phyloP scores from a whole-genome alignment of 2,329 filamentous ascomycete genomes.

The Lachnellula arida region DNA sequence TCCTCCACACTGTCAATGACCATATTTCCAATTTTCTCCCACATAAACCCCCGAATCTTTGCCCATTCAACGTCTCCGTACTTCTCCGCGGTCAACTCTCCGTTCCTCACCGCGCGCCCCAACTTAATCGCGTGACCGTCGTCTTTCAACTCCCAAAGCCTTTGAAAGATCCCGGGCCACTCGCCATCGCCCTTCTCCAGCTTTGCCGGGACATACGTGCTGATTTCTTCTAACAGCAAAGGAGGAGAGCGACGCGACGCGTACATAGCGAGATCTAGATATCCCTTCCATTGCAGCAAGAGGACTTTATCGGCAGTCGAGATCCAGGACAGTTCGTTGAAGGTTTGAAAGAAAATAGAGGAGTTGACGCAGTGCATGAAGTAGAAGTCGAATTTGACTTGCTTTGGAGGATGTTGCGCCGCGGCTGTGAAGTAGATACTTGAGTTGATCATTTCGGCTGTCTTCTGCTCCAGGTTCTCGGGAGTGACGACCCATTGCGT shows the following conservation, averaged over 20 bases:
- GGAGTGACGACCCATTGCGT: conserved; percentile 54
- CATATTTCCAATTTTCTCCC: conserved; percentile 57
- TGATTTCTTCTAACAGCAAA: conserved; percentile 55
- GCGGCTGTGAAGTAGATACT: conserved; percentile 45
- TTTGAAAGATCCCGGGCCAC: conserved; percentile 39
- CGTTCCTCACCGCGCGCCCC: conserved; percentile 63
- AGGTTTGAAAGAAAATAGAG: conserved; percentile 65
- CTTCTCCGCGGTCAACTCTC: conserved; percentile 45
- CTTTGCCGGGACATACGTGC: conserved; percentile 49
- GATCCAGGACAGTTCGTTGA: conserved; percentile 60
- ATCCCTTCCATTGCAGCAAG: conserved; percentile 77
- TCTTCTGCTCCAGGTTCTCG: conserved; percentile 44
- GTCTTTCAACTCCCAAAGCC: conserved; percentile 51
- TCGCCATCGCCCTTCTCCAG: conserved; percentile 28
- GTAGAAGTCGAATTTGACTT: conserved; percentile 78
- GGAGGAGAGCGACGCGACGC: conserved; percentile 60
- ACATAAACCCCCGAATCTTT: conserved; percentile 51
- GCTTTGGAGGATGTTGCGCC: conserved; percentile 58
- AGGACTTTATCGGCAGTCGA: conserved; percentile 56
- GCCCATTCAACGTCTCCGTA: conserved; percentile 48
- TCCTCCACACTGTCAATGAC: conserved; percentile 57
- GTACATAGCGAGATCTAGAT: conserved; percentile 70
- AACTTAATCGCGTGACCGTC: conserved; percentile 83
- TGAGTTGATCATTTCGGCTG: conserved; percentile 67
- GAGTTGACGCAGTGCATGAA: conserved; percentile 72